These are phyloP conservation scores for Grifola frondosa DNA, from an alignment of 1,284 basidiomycete species.

Conservation along the genomic window DNA sequence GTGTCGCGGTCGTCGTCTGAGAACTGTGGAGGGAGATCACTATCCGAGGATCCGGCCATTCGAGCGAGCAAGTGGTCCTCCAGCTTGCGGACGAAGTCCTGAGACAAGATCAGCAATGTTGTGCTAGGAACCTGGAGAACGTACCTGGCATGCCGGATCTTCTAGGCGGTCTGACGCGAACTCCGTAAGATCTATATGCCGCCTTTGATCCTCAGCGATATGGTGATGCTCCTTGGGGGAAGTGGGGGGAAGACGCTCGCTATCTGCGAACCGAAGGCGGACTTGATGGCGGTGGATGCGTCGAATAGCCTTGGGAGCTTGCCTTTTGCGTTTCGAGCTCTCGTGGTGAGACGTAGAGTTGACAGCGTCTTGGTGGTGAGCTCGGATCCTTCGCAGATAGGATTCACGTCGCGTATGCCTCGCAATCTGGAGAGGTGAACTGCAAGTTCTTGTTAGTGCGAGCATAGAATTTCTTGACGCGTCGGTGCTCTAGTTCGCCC, in stretches of 20 bases:
- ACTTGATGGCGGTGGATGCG: too few species aligned
- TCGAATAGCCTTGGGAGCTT: too few species aligned
- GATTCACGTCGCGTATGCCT: background rate
- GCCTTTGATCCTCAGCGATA: background rate
- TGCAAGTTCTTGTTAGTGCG: background rate
- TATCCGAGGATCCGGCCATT: too few species aligned
- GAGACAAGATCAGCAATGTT: background rate
- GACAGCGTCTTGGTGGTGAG: background rate
- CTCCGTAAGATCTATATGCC: background rate
- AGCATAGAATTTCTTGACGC: background rate
- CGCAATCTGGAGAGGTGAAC: background rate
- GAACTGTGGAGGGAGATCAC: too few species aligned
- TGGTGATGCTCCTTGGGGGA: background rate
- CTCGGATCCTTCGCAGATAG: background rate
- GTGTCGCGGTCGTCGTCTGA: background rate
- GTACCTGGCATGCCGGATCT: background rate
- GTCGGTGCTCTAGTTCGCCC: background rate
- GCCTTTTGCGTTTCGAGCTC: too few species aligned
- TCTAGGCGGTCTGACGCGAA: background rate
- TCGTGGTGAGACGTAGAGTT: background rate
- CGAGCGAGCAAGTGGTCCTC: background rate
- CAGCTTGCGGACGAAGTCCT: background rate
- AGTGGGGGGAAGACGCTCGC: too few species aligned
- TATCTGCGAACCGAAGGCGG: too few species aligned
- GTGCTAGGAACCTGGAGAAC: too few species aligned